These are phyloP conservation scores for Peterozyma toletana DNA, from an alignment of 805 yeast species.

Conservation along the genomic window DNA sequence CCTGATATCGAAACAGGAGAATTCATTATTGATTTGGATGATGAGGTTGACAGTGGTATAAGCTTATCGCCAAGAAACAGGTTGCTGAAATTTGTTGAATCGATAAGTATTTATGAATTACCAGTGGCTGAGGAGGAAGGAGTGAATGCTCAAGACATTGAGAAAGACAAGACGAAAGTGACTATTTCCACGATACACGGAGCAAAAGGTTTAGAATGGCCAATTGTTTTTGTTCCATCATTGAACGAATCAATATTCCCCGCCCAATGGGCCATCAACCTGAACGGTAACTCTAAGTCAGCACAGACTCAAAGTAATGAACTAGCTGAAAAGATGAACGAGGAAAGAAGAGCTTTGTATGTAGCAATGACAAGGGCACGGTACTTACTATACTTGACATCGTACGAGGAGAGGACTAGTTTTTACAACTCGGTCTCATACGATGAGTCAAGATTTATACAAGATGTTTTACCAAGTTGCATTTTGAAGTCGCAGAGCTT, in stretches of 20 bases:
- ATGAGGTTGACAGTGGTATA: background rate
- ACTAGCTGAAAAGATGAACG: conserved; percentile 31
- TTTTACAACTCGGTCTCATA: background rate
- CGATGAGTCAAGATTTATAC: conserved; percentile 5
- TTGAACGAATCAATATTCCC: conserved; percentile 64
- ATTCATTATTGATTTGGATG: background rate
- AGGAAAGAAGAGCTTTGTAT: conserved; percentile 79
- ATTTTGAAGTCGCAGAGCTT: background rate
- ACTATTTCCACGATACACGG: conserved; percentile 80
- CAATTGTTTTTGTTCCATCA: conserved; percentile 78
- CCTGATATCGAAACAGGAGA: conserved; percentile 6
- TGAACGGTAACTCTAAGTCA: conserved; percentile 16
- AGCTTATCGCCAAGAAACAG: conserved; percentile 8
- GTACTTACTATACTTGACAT: conserved; percentile 10
- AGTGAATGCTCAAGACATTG: conserved; percentile 6
- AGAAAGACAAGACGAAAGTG: conserved; percentile 19
- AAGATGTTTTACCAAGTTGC: background rate
- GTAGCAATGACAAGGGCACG: conserved; percentile 89
- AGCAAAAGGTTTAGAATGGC: conserved; percentile 95
- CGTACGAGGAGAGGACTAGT: background rate
- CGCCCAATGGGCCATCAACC: conserved; percentile 35
- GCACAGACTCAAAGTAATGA: conserved; percentile 9
- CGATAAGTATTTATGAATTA: conserved; percentile 28
- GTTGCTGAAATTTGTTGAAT: conserved; percentile 19
- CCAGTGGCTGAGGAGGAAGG: too few relatives aligned